These are phyloP conservation scores for Boletus vermiculosoides DNA, from an alignment of 768 basidiomycete genomes.

Conservation along the genomic window DNA sequence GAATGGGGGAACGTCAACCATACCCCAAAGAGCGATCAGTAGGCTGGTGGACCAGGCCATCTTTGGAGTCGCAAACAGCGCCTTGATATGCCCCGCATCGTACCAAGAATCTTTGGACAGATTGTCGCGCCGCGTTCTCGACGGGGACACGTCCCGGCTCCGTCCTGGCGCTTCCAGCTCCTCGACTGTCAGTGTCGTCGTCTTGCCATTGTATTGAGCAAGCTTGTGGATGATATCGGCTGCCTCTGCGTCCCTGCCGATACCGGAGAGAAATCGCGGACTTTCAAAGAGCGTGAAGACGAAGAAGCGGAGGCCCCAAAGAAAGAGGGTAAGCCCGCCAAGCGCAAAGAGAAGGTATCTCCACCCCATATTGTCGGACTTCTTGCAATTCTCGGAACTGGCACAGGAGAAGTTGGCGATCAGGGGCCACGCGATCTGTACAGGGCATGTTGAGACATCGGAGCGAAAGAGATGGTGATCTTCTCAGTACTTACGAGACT, in stretches of 20 bases:
- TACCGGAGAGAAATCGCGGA: slow-evolving; percentile 56
- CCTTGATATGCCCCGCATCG: slow-evolving; percentile 46
- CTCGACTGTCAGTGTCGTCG: slow-evolving; percentile 42
- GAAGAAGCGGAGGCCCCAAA: slow-evolving; percentile 55
- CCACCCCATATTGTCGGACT: slow-evolving; percentile 61
- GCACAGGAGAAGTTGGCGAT: slow-evolving; percentile 55
- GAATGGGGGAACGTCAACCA: slow-evolving; percentile 27
- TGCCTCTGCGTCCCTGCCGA: slow-evolving; percentile 52
- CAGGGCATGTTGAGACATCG: neutral
- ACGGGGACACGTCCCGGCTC: slow-evolving; percentile 8
- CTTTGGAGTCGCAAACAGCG: slow-evolving; percentile 61
- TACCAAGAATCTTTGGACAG: slow-evolving; percentile 44
- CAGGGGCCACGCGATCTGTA: slow-evolving; percentile 57
- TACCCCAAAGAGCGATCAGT: slow-evolving; percentile 48
- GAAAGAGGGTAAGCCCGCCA: slow-evolving; percentile 50
- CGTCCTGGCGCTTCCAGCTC: slow-evolving; percentile 39
- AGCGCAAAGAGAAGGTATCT: slow-evolving; percentile 55
- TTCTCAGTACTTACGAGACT: slow-evolving; percentile 37
- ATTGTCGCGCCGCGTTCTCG: slow-evolving; percentile 19
- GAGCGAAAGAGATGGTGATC: neutral
- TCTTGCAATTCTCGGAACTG: slow-evolving; percentile 34
- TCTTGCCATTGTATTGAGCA: slow-evolving; percentile 49
- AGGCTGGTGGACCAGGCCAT: slow-evolving; percentile 66
- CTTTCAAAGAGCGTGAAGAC: slow-evolving; percentile 54
- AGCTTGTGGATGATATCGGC: slow-evolving; percentile 47